These are phyloP conservation scores for Boletus smithii DNA, from an alignment of 1,284 basidiomycete species.

Conservation along the genomic window DNA sequence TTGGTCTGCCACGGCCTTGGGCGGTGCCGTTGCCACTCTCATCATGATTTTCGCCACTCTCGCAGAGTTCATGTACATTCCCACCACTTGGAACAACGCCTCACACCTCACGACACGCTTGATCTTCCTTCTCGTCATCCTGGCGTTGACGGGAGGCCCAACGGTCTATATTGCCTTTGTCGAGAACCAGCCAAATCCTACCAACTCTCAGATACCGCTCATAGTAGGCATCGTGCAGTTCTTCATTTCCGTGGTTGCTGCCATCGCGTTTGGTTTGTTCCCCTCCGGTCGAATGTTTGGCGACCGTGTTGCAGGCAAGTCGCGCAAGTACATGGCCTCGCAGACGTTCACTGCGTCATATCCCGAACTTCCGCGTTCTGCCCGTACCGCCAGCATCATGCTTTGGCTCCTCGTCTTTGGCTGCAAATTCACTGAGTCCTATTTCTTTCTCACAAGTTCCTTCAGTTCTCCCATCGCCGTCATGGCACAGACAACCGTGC, in stretches of 20 bases:
- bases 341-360: constrained; percentile 97
- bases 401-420: constrained; percentile 89
- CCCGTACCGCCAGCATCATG: constrained; percentile 76
- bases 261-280: constrained; percentile 76
- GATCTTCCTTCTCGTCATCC: constrained; percentile 80
- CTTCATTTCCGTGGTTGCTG: constrained; percentile 79
- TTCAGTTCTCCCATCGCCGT: constrained; percentile 90
- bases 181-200: constrained; percentile 52
- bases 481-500: constrained; percentile 89
- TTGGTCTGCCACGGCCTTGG: constrained; percentile 90
- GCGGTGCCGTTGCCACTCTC: constrained; percentile 82
- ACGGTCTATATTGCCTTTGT: constrained; percentile 88
- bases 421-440: constrained; percentile 92
- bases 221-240: constrained; percentile 90
- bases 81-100: constrained; percentile 97
- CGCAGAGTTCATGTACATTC: constrained; percentile 92
- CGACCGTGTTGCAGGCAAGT: constrained; percentile 90
- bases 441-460: constrained; percentile 92
- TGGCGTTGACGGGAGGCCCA: constrained; percentile 84
- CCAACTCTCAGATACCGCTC: constrained; percentile 58
- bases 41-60: constrained; percentile 92
- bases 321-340: constrained; percentile 92
- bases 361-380: constrained; percentile 62
- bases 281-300: constrained; percentile 95
- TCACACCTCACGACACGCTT: constrained; percentile 89